Conservation (phyloP, 2,329 filamentous ascomycete species). For the Hypoxylon sp. region DNA sequence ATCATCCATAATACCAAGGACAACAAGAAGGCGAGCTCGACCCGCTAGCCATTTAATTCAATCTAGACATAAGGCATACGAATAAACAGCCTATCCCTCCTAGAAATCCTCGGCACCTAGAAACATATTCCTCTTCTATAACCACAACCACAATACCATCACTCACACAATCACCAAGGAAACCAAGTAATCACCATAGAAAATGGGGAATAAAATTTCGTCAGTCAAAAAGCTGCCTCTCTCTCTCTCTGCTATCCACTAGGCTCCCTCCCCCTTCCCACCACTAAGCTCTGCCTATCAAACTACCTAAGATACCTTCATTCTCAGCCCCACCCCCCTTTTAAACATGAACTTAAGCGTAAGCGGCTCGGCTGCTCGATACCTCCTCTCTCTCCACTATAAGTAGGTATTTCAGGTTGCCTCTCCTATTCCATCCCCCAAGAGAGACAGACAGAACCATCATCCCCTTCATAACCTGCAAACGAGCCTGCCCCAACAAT, state of each 20-base stretch:
- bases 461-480: not conserved
- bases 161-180: not conserved
- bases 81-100: too few relatives aligned
- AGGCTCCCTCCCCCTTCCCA: not conserved
- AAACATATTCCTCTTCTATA: not conserved
- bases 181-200: conserved; percentile 6
- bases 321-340: not conserved
- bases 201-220: conserved; percentile 27
- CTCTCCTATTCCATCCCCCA: too few relatives aligned
- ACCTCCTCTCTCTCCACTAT: not conserved
- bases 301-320: not conserved
- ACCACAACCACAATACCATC: not conserved
- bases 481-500: not conserved
- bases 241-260: conserved; percentile 7
- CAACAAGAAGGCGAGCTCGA: too few relatives aligned
- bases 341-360: not conserved
- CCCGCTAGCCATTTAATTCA: too few relatives aligned
- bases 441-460: not conserved
- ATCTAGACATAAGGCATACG: too few relatives aligned
- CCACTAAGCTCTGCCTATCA: not conserved
- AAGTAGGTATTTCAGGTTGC: too few relatives aligned
- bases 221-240: conserved; percentile 12
- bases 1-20: too few relatives aligned
- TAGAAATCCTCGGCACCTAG: too few relatives aligned
- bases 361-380: not conserved